Evolutionary conservation across 2,329 filamentous ascomycete species (phyloP), one percentile per base, ranked within the genome.

Genomic region (Monosporascus sp.): DNA sequence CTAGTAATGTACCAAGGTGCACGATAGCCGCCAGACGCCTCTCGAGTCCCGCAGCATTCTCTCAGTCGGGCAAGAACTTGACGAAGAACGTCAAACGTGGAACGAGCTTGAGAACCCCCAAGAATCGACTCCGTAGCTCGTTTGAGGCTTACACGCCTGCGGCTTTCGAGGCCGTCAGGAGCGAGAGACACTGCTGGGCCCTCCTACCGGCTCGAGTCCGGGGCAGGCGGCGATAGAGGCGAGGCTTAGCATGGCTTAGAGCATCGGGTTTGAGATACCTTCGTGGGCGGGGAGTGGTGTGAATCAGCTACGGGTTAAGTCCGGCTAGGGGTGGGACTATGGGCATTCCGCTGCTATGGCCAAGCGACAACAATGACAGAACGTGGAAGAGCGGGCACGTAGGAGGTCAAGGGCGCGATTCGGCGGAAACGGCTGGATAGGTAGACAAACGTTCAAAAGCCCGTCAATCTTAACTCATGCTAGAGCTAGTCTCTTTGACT

Each of bases 1-100:
- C 55, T 31, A 41, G 5, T 15, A 57, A 51, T n/a, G 45, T 48
- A 58, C 31, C 40, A 20, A 51, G 49, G 55, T 53, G 53, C 58
- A 62, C 57, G 54, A 61, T 62, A 62, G 58, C 57, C 60, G 60
- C 60, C 57, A 57, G 41, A 20, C 20, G 20, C 41, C 41, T 35
- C 31, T 14, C 9, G 5, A 35, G 31, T 35, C 31, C 31, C 31
- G 31, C 31, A 35, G 31, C 31, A 35, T 35, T 35, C 4, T 14
- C 11, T 4, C 1, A 14, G 31, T 4, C 11, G 31, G 5, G 11
- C 31, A 35, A 9, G 31, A 35, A 35, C 31, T 35, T 14, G 11
- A 35, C 38, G 17, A 41, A 11, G 38, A 41, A 20, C 17, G 18
- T 2, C 17, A 18, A 41, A 20, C 18, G 17, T 41, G 38, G 38